Conservation (phyloP, 768 basidiomycete genomes). For the Crassisporium funariophilum region DNA sequence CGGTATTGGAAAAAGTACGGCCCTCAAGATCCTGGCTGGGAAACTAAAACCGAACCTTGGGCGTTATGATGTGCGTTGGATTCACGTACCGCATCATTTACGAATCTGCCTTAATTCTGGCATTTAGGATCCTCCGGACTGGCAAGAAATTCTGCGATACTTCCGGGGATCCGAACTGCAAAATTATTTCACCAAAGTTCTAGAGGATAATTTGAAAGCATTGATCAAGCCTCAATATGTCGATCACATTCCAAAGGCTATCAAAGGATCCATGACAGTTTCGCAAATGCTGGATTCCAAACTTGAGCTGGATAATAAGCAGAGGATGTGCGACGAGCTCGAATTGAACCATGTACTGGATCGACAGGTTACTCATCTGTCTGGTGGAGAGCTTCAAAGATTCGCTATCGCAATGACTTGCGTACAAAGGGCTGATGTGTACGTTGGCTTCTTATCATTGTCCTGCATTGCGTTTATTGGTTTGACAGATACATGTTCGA, state of each 20-base stretch:
- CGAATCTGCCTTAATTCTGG: conserved; percentile 5
- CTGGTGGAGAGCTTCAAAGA: conserved; percentile 96
- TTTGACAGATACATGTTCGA: conserved; percentile 91
- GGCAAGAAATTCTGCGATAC: conserved; percentile 98
- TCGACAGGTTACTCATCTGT: conserved; percentile 83
- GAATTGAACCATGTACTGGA: conserved; percentile 87
- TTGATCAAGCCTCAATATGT: conserved; percentile 99
- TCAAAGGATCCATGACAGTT: conserved; percentile 89
- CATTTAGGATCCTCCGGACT: conserved; percentile 90
- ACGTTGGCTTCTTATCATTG: conserved; percentile 33
- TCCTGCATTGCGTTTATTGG: conserved; percentile 2
- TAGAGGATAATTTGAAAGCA: conserved; percentile 98
- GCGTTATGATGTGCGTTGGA: conserved; percentile 79
- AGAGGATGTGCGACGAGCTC: conserved; percentile 80
- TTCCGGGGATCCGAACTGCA: conserved; percentile 99
- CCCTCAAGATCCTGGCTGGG: conserved; percentile 93
- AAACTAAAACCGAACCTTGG: conserved; percentile 98
- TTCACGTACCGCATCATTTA: background rate
- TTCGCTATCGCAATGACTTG: conserved; percentile 99
- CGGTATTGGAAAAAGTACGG: conserved; percentile 99
- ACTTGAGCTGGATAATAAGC: conserved; percentile 86
- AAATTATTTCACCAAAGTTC: conserved; percentile 99
- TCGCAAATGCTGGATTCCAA: conserved; percentile 91
- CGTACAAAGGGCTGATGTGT: conserved; percentile 95
- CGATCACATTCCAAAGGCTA: conserved; percentile 95